These are phyloP conservation scores for Abelmoschus esculentus DNA, from an alignment of 345 rosid genomes.

Conservation along the genomic window DNA sequence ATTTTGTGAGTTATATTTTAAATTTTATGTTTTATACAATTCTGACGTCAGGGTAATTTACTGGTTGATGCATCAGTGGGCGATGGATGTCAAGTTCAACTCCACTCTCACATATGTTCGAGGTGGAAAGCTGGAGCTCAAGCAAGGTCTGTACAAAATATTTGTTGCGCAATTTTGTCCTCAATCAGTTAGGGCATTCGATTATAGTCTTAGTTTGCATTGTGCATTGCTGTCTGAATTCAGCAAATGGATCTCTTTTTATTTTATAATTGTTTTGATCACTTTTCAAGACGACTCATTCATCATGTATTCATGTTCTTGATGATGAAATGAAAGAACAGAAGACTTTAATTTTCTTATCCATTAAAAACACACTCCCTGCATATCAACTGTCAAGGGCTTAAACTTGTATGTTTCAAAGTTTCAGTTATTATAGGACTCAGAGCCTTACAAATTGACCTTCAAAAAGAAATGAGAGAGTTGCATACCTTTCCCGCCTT, in stretches of 20 bases:
- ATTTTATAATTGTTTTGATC: background rate
- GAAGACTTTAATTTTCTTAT: background rate
- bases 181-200: background rate
- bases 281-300: background rate
- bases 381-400: background rate
- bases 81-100: conserved; percentile 67
- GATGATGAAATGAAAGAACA: background rate
- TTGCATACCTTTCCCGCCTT: conserved; percentile 10
- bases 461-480: conserved; percentile 1
- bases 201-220: background rate
- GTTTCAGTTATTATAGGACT: background rate
- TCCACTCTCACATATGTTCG: conserved; percentile 54
- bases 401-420: background rate
- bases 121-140: conserved; percentile 78
- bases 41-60: conserved; percentile 86
- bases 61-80: conserved; percentile 92
- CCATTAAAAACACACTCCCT: background rate
- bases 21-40: conserved; percentile 36
- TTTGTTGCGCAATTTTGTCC: background rate
- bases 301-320: background rate
- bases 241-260: background rate
- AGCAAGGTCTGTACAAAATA: conserved; percentile 48
- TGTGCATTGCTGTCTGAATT: background rate
- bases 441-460: background rate
- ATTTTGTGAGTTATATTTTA: conserved; percentile 25